Evolutionary conservation across 2,329 filamentous ascomycete genomes (phyloP).

Genomic region (Dactylella cylindrospora): DNA sequence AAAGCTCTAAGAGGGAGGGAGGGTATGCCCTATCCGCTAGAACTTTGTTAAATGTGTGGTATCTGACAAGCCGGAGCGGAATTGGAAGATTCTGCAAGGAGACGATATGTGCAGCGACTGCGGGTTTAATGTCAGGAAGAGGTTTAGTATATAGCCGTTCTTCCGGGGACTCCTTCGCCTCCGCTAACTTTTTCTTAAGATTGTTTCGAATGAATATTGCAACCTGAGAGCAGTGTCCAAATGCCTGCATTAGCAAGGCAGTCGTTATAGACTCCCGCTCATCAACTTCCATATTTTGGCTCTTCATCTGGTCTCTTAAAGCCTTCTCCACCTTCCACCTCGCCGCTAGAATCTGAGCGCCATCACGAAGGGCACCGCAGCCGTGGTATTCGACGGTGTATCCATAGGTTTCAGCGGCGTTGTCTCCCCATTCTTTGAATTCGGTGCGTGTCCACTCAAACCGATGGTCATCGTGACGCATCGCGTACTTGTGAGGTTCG

Average conservation of each 20-base stretch:
- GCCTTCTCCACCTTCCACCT: slow-evolving; percentile 41
- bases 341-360: slow-evolving; percentile 43
- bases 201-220: slow-evolving; percentile 46
- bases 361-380: slow-evolving; percentile 45
- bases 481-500: slow-evolving; percentile 44
- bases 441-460: slow-evolving; percentile 49
- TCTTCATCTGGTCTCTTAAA: slow-evolving; percentile 13
- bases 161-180: not conserved
- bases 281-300: slow-evolving; percentile 11
- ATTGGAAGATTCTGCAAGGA: not conserved
- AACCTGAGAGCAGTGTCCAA: slow-evolving; percentile 48
- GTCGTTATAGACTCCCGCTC: slow-evolving; percentile 6
- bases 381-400: slow-evolving; percentile 47
- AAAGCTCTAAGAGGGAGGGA: slow-evolving; percentile 24
- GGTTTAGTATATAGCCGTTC: slow-evolving; percentile 8
- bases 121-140: slow-evolving; percentile 1
- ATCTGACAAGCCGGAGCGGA: slow-evolving; percentile 6
- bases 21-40: slow-evolving; percentile 8
- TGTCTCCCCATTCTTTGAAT: slow-evolving; percentile 46
- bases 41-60: slow-evolving; percentile 12
- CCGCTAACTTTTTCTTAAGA: slow-evolving; percentile 6
- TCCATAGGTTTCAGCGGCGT: slow-evolving; percentile 43
- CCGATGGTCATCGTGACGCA: slow-evolving; percentile 49
- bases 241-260: slow-evolving; percentile 24
- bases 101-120: slow-evolving; percentile 8